Evolutionary conservation across 306 rosid species (phyloP).

Genomic region (Pyrus betulifolia): DNA sequence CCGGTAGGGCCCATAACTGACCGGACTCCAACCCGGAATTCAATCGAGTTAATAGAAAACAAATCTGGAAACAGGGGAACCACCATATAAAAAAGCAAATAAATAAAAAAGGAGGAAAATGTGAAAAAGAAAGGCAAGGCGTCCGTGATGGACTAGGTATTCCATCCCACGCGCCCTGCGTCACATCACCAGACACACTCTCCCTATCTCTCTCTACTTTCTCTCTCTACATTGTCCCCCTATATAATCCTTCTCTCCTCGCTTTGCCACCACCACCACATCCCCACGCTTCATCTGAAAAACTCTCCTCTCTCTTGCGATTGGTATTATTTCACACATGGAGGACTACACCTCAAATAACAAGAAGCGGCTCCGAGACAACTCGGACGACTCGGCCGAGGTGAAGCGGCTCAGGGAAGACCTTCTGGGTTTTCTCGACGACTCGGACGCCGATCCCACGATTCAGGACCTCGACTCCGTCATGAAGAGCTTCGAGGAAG

Average conservation of each 20-base stretch:
- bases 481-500: slow-evolving; percentile 70
- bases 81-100: slow-evolving; percentile 9
- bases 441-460: slow-evolving; percentile 37
- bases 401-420: slow-evolving; percentile 61
- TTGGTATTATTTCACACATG: slow-evolving; percentile 16
- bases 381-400: slow-evolving; percentile 49
- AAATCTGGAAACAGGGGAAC: slow-evolving; percentile 24
- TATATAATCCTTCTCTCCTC: slow-evolving; percentile 37
- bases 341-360: slow-evolving; percentile 6
- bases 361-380: slow-evolving; percentile 51
- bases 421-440: slow-evolving; percentile 58
- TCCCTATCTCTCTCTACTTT: slow-evolving; percentile 23
- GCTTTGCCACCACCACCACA: slow-evolving; percentile 2
- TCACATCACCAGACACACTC: slow-evolving; percentile 47
- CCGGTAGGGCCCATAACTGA: slow-evolving; percentile 29
- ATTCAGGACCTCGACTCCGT: slow-evolving; percentile 67
- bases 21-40: slow-evolving; percentile 54
- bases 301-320: too few relatives aligned
- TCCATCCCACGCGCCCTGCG: slow-evolving; percentile 71
- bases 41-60: slow-evolving; percentile 27
- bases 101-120: not conserved
- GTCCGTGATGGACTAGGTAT: slow-evolving; percentile 55
- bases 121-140: slow-evolving; percentile 29
- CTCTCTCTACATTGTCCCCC: slow-evolving; percentile 69
- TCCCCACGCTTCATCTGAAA: not conserved